phyloP scores from a whole-genome alignment of 2,329 filamentous ascomycete species.

The Cladosporium sp. region DNA sequence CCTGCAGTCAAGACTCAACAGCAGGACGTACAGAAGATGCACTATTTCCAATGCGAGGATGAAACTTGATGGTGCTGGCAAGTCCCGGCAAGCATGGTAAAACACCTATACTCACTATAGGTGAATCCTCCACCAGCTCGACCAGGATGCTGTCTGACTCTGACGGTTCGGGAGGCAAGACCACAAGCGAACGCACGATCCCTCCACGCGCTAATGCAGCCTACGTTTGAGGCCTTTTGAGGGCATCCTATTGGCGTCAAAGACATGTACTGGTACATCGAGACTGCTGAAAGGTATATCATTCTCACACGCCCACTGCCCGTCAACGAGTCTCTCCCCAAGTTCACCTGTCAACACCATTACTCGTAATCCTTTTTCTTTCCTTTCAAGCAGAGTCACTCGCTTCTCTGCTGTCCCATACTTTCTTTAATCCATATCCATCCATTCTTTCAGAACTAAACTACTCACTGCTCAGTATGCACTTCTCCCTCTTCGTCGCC shows the following conservation, averaged over 20 bases:
- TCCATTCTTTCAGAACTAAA: constrained; percentile 17
- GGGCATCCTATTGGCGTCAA: not conserved
- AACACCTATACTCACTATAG: not conserved
- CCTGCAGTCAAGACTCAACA: constrained; percentile 1
- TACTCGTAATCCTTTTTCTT: constrained; percentile 20
- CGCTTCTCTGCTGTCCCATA: constrained; percentile 42
- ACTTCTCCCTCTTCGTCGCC: constrained; percentile 31
- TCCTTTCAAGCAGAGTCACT: constrained; percentile 48
- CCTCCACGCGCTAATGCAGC: constrained; percentile 6
- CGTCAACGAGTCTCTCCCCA: not conserved
- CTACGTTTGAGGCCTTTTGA: constrained; percentile 8
- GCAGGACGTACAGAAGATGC: not conserved
- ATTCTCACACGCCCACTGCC: not conserved
- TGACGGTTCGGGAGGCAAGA: constrained; percentile 11
- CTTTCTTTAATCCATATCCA: constrained; percentile 28
- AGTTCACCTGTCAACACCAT: not conserved
- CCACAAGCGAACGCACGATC: constrained; percentile 4
- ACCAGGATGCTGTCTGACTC: constrained; percentile 17
- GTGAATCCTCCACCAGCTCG: not conserved
- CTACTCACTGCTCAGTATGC: constrained; percentile 26
- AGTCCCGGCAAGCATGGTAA: not conserved
- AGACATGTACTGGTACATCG: constrained; percentile 12
- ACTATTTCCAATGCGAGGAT: not conserved
- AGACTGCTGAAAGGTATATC: constrained; percentile 5
- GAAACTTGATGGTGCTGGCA: not conserved